These are phyloP conservation scores for Rhodotorula sp. DNA, from an alignment of 1,284 basidiomycete genomes.

Conservation along the genomic window DNA sequence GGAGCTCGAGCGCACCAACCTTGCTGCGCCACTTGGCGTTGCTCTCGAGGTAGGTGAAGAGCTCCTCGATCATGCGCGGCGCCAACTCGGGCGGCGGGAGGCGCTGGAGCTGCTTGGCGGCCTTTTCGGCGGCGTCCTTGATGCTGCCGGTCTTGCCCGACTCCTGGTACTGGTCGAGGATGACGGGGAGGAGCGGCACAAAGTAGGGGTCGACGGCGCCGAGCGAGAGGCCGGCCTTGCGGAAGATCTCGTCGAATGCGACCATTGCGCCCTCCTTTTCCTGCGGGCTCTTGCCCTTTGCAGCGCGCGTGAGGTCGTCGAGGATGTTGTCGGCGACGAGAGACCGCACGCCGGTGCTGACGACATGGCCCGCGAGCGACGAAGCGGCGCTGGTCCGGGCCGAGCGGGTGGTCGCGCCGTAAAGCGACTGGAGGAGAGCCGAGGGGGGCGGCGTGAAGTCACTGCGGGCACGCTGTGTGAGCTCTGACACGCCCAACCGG, in stretches of 20 bases:
- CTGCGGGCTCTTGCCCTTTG: conserved; percentile 87
- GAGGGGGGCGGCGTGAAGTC: conserved; percentile 32
- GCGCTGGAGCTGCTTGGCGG: conserved; percentile 83
- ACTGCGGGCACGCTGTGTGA: conserved; percentile 1
- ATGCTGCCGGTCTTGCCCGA: conserved; percentile 74
- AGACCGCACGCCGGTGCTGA: conserved; percentile 49
- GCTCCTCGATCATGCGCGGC: conserved; percentile 65
- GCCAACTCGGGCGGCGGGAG: conserved; percentile 82
- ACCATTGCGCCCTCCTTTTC: conserved; percentile 68
- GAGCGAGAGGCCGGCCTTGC: conserved; percentile 69
- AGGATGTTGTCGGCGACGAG: conserved; percentile 50
- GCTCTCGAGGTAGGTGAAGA: conserved; percentile 73
- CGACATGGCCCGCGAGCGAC: conserved; percentile 50
- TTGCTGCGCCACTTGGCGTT: conserved; percentile 91
- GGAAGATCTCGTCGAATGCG: conserved; percentile 58
- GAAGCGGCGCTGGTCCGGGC: conserved; percentile 49
- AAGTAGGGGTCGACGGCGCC: conserved; percentile 78
- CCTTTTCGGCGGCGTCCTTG: conserved; percentile 72
- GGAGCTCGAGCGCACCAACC: conserved; percentile 80
- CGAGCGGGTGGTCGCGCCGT: conserved; percentile 41
- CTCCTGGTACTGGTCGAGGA: conserved; percentile 89
- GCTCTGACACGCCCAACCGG: no score
- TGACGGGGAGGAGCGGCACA: conserved; percentile 70
- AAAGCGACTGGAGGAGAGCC: conserved; percentile 46
- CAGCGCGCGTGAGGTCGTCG: conserved; percentile 58